Evolutionary conservation across 208 protist genomes (phyloP).

Genomic region (Crithidia thermophila): DNA sequence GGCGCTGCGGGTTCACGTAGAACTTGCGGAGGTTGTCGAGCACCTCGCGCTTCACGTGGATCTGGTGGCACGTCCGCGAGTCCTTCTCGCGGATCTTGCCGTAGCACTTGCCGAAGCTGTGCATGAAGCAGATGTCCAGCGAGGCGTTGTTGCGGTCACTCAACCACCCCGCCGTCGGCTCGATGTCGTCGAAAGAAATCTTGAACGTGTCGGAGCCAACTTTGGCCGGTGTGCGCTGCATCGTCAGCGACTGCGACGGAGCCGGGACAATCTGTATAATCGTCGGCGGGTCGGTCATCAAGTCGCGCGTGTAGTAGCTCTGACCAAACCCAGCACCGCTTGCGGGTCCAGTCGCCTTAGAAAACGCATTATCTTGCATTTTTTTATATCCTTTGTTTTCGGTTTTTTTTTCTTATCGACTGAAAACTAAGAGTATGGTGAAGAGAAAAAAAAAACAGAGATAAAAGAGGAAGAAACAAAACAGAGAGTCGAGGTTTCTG

Average conservation of each 20-base stretch:
- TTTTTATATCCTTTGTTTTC: not conserved
- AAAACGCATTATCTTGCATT: constrained; percentile 24
- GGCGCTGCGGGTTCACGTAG: constrained; percentile 46
- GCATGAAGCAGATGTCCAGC: constrained; percentile 70
- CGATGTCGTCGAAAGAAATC: constrained; percentile 46
- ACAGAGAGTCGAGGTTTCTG: too few species aligned
- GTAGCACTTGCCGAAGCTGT: constrained; percentile 66
- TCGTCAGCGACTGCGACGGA: constrained; percentile 9
- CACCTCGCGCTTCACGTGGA: constrained; percentile 46
- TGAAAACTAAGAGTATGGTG: too few species aligned
- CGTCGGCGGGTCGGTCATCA: constrained; percentile 55
- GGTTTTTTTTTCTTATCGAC: too few species aligned
- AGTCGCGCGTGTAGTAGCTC: constrained; percentile 49
- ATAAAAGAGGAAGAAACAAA: not conserved
- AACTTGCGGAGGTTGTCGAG: constrained; percentile 43
- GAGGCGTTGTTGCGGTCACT: constrained; percentile 53
- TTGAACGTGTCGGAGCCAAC: constrained; percentile 17
- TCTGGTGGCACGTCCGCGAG: constrained; percentile 56
- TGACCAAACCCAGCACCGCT: constrained; percentile 26
- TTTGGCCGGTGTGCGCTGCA: constrained; percentile 19
- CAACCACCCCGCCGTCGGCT: constrained; percentile 59
- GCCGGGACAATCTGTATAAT: constrained; percentile 41
- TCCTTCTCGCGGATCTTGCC: constrained; percentile 52
- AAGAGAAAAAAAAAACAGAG: constrained; percentile 13
- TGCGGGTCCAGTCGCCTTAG: not conserved